Evolutionary conservation across 2,329 filamentous ascomycete genomes (phyloP), one percentile per base, ranked within the genome.

Genomic region (Chlorencoelia australis): DNA sequence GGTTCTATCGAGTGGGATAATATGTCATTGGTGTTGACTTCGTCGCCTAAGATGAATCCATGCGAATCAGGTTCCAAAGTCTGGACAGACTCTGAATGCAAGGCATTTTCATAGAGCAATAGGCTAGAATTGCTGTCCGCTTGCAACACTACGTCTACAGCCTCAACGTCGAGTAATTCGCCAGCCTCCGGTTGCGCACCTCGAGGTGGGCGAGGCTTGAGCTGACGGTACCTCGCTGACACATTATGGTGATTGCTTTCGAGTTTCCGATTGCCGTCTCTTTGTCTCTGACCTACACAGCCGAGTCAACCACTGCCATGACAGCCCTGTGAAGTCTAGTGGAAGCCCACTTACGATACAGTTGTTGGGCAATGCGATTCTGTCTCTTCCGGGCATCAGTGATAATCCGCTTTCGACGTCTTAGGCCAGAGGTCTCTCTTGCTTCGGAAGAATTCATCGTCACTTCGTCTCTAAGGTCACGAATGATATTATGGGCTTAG

Each of bases 341-440:
- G 27, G 6, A 42, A 8, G 16, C 31, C 21, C 35, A 50, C 56
- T 30, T 46, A 62, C 60, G 52, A 33, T 58, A 62, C 2, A 51
- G 43, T 37, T 51, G 52, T 39, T 63, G 60, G 7, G 59, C 55
- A 9, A 51, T 35, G 10, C 52, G 50, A 29, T 64, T 64, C 40
- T 63, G 60, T 31, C 59, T 52, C 40, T 54, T 58, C 4, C 61
- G 52, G 17, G 60, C 58, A 9, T 52, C 46, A 6, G 60, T 63
- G 11, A 62, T 43, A 19, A 56, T 45, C 26, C 60, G 51, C 43
- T 57, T 59, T 30, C 35, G 37, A n/a, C 26, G 35, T 18, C n/a
- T 24, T 16, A 18, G 21, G 19, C 7, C 16, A 7, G 8, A 10
- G 3, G 3, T 20, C 20, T 17, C 9, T 32, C 16, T 17, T 24